Evolutionary conservation across 179 eudicot species (phyloP).

Genomic region (Silene coronaria): DNA sequence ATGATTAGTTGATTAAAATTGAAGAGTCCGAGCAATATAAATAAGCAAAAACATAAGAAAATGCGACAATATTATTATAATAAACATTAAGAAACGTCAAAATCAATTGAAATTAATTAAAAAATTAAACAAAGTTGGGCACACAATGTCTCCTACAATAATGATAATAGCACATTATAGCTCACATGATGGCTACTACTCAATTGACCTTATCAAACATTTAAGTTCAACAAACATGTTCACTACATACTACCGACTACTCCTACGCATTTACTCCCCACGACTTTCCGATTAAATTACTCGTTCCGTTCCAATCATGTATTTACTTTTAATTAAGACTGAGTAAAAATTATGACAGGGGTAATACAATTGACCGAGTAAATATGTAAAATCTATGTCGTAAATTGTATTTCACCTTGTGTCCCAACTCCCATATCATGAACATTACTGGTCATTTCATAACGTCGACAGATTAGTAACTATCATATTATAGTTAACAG

Average conservation of each 20-base stretch:
- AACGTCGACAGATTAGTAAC: no score
- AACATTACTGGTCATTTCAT: no score
- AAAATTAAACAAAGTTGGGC: neutral
- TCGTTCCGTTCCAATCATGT: neutral
- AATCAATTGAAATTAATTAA: neutral
- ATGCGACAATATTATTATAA: neutral
- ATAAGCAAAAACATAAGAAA: neutral
- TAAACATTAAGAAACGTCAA: neutral
- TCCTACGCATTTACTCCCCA: neutral
- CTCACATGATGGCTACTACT: slow-evolving; percentile 6
- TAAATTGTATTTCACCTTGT: no score
- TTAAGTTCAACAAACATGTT: no score
- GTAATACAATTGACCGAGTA: no score
- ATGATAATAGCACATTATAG: neutral
- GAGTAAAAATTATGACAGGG: no score
- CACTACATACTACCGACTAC: no score
- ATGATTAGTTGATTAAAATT: neutral
- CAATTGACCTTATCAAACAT: neutral
- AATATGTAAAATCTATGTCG: no score
- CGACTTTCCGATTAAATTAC: neutral
- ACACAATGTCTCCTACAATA: neutral
- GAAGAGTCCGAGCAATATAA: neutral
- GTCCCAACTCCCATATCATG: no score
- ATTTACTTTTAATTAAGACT: neutral
- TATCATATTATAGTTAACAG: no score